Evolutionary conservation across 768 basidiomycete genomes (phyloP).

Genomic region (Lenzites betulinus): DNA sequence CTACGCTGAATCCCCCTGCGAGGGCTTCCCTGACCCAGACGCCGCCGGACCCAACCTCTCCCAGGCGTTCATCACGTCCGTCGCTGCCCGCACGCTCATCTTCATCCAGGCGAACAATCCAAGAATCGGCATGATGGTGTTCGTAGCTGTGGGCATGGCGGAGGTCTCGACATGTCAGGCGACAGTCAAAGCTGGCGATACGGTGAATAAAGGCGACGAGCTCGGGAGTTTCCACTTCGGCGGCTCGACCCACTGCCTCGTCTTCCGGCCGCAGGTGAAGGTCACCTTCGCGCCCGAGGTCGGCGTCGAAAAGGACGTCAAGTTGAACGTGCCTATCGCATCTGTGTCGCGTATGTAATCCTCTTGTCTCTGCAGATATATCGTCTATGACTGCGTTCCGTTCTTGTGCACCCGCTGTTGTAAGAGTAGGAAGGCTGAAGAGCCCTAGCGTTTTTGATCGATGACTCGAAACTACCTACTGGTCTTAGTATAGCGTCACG

Average conservation of each 20-base stretch:
- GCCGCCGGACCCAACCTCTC: constrained; percentile 27
- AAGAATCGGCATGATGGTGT: constrained; percentile 56
- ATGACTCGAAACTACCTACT: too few relatives aligned
- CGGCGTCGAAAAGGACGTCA: constrained; percentile 2
- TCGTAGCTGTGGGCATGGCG: constrained; percentile 60
- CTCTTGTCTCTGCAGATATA: background rate
- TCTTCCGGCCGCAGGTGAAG: constrained; percentile 43
- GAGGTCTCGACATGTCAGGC: constrained; percentile 64
- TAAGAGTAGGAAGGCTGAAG: too few relatives aligned
- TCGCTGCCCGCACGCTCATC: constrained; percentile 53
- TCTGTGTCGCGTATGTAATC: background rate
- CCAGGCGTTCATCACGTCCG: constrained; percentile 44
- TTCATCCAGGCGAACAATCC: constrained; percentile 57
- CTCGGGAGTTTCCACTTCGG: constrained; percentile 68
- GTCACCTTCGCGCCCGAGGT: constrained; percentile 9
- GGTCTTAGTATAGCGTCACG: too few relatives aligned
- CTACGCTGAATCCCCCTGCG: constrained; percentile 41
- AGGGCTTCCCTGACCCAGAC: constrained; percentile 31
- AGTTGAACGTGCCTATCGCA: constrained; percentile 19
- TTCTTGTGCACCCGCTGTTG: too few relatives aligned
- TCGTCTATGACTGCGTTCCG: background rate
- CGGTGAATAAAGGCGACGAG: constrained; percentile 54
- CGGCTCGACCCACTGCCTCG: constrained; percentile 51
- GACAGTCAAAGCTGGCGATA: constrained; percentile 47
- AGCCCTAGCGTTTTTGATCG: too few relatives aligned